Evolutionary conservation across 208 protist genomes (phyloP), one percentile per base, ranked within the genome.

Genomic region (Acanthamoeba comandoni): DNA sequence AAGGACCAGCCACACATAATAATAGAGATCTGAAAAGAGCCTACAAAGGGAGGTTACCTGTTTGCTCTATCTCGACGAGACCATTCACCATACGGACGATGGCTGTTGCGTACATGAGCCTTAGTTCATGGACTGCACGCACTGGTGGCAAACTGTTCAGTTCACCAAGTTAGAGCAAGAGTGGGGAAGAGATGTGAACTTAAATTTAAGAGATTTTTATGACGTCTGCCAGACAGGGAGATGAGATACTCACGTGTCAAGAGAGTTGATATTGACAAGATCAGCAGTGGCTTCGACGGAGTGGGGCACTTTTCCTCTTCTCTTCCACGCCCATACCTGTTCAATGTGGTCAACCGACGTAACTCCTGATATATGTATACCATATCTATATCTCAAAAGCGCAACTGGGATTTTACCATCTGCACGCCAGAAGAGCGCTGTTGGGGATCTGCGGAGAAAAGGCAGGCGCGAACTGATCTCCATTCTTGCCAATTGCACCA

Each of bases 1-100:
- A 15, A 60, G 55, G 17, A 60, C 15, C 55, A 60, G 55, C 15
- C 55, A 19, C 55, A 60, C 19, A 19, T 19, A 60, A 19, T 19
- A 19, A 60, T 19, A 19, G 55, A 19, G 55, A 15, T 60, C 55
- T 60, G 55, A 60, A 19, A 15, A 19, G 55, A 15, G 17, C 55
- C 19, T 15, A 71, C 35, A 24, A 39, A 11, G 11, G 9, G n/a
- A 71, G 15, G 15, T n/a, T 71, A 71, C 64, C 70, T n/a, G 52
- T 80, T 51, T 80, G 70, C 19, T 80, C 35, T 7, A 51, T 51
- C 43, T 80, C 70, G 9, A 55, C 70, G 11, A 80, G 70, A 26
- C 70, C 70, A 51, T 80, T 80, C 7, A 80, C 70, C 70, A 55
- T 55, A 24, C 70, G 70, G n/a, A 80, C 70, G 70, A 80, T 51